Evolutionary conservation across 768 basidiomycete species (phyloP).

Genomic region (Suillus variegatus): DNA sequence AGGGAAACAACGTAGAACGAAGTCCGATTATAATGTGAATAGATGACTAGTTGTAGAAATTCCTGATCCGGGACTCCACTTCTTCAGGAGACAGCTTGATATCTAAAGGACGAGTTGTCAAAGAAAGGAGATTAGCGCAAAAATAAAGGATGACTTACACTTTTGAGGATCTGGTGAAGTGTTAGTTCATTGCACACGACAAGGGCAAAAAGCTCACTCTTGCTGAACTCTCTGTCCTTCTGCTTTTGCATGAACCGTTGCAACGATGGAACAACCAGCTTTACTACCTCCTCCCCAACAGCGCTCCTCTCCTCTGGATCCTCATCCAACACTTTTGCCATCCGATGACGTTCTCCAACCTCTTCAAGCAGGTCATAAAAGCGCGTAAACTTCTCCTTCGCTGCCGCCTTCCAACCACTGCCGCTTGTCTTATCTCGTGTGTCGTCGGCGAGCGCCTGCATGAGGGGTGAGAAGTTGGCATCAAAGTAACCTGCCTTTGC

Average conservation of each 20-base stretch:
- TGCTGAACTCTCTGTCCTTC: conserved; percentile 78
- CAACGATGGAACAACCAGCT: conserved; percentile 73
- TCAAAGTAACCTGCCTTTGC: conserved; percentile 87
- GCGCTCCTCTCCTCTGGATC: conserved; percentile 59
- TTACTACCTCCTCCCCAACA: conserved; percentile 73
- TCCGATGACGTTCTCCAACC: conserved; percentile 70
- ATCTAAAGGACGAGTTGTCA: conserved; percentile 46
- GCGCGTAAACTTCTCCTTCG: conserved; percentile 80
- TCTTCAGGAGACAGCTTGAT: conserved; percentile 78
- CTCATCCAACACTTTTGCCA: conserved; percentile 70
- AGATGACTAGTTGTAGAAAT: conserved; percentile 47
- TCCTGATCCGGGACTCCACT: conserved; percentile 68
- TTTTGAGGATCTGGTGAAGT: conserved; percentile 48
- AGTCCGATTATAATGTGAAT: not conserved
- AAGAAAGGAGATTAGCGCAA: not conserved
- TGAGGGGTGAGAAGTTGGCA: conserved; percentile 75
- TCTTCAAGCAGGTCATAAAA: conserved; percentile 85
- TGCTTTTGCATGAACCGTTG: conserved; percentile 76
- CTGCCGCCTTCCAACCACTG: conserved; percentile 50
- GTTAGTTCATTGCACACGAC: conserved; percentile 5
- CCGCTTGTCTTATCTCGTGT: conserved; percentile 46
- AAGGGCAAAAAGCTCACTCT: conserved; percentile 51
- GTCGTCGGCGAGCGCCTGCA: conserved; percentile 61
- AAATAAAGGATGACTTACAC: conserved; percentile 37
- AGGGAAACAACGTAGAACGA: not conserved